Base-by-base conservation (phyloP, 176 grass and related monocot genomes). In the Carex parvula region DNA sequence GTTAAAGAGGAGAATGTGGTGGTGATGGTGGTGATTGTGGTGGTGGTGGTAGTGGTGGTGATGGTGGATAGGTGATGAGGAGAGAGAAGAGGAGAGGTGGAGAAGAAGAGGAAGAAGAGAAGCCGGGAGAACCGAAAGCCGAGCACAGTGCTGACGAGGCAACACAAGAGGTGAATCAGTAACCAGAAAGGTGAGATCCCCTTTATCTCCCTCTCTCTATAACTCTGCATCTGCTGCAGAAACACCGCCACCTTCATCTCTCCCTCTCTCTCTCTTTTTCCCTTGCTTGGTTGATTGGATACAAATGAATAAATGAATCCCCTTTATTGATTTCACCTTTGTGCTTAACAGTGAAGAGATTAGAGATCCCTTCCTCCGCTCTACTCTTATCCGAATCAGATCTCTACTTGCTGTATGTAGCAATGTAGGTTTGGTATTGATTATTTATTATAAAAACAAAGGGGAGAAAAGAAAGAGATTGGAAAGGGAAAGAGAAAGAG, bases 81-180 rank as follows among this genome's bases (percentile, higher is more conserved):
- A 44, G 84, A 52, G 60, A 88, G 76, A 61, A 79, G 82, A 50
- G 86, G 85, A 13, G 95, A 46, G 5, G 95, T 74, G 22, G 91
- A 93, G 90, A 98, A 94, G 74, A 98, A 87, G 20, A 98, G 89
- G 89, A 83, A 98, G 26, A 98, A 90, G 79, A 94, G 88, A 61
- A 98, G 95, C 58, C 95, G 95, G 2, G 95, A 98, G 88, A 94
- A 94, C 53, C 92, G 92, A 87, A 98, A 98, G 21, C 95, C 92
- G 16, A 98, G 90, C 26, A 94, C 86, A 86, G 92, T 94, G 88
- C 91, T 91, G 6, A 88, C 89, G 22, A 84, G 79, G 84, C 95
- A 98, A 89, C 94, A 98, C 53, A 98, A 79, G 35, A 91, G 86
- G 69, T 98, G 95, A 58, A 98, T 89, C 13, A 98, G 64, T 13